phyloP scores from a whole-genome alignment of 139 green algal genomes.

The Trebouxia sp. region DNA sequence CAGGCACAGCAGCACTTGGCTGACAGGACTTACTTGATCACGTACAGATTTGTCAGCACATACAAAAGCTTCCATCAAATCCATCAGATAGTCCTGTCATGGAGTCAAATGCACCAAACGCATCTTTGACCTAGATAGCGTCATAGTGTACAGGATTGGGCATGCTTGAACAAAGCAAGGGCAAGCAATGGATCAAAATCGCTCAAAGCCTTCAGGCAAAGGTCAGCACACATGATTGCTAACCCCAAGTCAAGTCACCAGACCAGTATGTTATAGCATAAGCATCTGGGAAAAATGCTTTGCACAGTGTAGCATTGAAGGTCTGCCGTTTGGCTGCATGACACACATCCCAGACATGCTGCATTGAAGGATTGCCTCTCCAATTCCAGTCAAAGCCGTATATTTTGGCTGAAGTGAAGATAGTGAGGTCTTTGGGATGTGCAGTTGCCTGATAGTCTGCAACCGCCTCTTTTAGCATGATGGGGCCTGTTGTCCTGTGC shows the following conservation, averaged over 20 bases:
- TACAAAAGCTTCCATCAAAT: too few relatives aligned
- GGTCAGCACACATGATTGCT: too few relatives aligned
- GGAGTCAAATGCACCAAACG: too few relatives aligned
- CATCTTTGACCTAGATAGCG: too few relatives aligned
- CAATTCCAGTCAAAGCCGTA: conserved; percentile 4
- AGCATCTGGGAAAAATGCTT: conserved; percentile 32
- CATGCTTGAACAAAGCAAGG: too few relatives aligned
- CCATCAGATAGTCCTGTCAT: too few relatives aligned
- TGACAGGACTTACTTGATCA: too few relatives aligned
- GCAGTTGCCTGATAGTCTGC: neutral
- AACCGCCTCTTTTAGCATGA: neutral
- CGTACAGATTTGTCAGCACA: too few relatives aligned
- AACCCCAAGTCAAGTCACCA: neutral
- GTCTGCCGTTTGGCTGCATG: neutral
- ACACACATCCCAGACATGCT: neutral
- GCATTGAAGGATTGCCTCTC: neutral
- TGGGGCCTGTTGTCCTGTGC: neutral
- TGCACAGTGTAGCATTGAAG: conserved; percentile 30
- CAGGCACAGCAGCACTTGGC: neutral
- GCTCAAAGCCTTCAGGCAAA: too few relatives aligned
- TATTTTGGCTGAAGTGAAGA: neutral
- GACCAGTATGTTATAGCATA: conserved; percentile 41
- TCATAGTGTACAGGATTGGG: too few relatives aligned
- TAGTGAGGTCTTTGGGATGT: neutral
- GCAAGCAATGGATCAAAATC: too few relatives aligned